These are phyloP conservation scores for Mimosa bimucronata DNA, from an alignment of 306 rosid species.

Conservation along the genomic window DNA sequence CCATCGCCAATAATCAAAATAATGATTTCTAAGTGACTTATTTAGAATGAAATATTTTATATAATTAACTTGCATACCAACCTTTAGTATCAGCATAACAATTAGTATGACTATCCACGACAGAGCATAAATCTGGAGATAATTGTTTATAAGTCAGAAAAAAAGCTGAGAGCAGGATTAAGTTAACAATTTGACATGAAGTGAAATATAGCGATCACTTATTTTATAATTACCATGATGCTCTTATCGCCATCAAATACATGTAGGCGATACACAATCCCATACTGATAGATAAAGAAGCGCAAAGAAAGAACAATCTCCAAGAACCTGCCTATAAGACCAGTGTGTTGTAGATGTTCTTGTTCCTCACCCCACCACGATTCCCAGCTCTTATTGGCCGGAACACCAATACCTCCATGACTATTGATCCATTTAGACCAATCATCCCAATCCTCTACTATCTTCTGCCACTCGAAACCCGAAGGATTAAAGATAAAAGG, in stretches of 20 bases:
- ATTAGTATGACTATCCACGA: constrained; percentile 93
- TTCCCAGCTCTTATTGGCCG: constrained; percentile 94
- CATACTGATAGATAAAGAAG: constrained; percentile 89
- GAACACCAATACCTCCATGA: constrained; percentile 96
- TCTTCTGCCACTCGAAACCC: constrained; percentile 99
- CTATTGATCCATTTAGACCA: constrained; percentile 92
- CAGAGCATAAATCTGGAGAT: constrained; percentile 80
- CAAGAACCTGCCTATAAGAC: constrained; percentile 70
- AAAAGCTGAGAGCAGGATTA: constrained; percentile 17
- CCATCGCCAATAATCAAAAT: constrained; percentile 29
- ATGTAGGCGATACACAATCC: constrained; percentile 84
- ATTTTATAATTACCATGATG: constrained; percentile 59
- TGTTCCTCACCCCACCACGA: constrained; percentile 99
- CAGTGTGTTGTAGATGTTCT: constrained; percentile 84
- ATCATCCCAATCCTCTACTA: constrained; percentile 95
- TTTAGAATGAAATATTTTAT: constrained; percentile 25
- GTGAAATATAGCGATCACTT: constrained; percentile 1
- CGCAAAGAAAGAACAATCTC: constrained; percentile 81
- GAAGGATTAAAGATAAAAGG: constrained; percentile 97
- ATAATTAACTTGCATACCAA: constrained; percentile 33
- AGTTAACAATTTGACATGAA: too few species aligned
- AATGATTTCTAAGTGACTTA: constrained; percentile 18
- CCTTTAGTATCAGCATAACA: constrained; percentile 82
- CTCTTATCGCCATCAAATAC: constrained; percentile 60
- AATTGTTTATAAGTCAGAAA: constrained; percentile 32